These are phyloP conservation scores for Monosporozyma solicola DNA, from an alignment of 805 yeast species.

Conservation along the genomic window DNA sequence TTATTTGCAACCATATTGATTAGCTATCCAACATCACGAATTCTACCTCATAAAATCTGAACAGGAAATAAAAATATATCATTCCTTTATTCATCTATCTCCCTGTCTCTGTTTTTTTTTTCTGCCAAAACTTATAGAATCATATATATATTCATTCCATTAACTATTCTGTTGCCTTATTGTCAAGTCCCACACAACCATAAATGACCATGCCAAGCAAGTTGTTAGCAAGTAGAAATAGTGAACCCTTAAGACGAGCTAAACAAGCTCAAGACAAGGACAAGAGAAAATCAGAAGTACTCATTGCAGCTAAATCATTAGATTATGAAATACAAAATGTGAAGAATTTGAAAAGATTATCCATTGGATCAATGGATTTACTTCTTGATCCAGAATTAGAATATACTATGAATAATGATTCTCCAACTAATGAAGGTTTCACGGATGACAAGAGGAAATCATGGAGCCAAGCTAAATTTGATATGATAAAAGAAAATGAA, in stretches of 20 bases:
- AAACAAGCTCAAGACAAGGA: slow-evolving; percentile 7
- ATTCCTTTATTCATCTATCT: neutral
- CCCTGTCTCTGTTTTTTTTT: too few species aligned
- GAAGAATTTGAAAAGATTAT: slow-evolving; percentile 61
- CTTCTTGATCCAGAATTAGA: slow-evolving; percentile 66
- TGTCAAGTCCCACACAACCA: neutral
- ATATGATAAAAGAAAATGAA: neutral
- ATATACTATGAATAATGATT: slow-evolving; percentile 27
- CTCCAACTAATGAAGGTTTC: slow-evolving; percentile 6
- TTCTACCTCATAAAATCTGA: neutral
- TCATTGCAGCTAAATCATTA: slow-evolving; percentile 65
- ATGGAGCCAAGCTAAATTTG: slow-evolving; percentile 8
- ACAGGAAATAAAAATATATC: neutral
- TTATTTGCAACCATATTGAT: neutral
- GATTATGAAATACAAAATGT: slow-evolving; percentile 68
- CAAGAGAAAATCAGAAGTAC: slow-evolving; percentile 37
- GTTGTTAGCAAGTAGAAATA: slow-evolving; percentile 2
- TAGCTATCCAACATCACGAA: neutral
- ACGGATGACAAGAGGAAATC: slow-evolving; percentile 9
- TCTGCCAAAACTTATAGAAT: neutral
- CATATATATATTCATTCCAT: neutral
- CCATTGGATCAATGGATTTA: slow-evolving; percentile 50
- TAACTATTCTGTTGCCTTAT: neutral
- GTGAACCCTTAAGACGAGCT: neutral
- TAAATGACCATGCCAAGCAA: neutral